Percentiles rank a stretch among this genome's conserved stretches.
Evolutionary conservation across 306 rosid genomes (phyloP).

Genomic region (Sophora flavescens): DNA sequence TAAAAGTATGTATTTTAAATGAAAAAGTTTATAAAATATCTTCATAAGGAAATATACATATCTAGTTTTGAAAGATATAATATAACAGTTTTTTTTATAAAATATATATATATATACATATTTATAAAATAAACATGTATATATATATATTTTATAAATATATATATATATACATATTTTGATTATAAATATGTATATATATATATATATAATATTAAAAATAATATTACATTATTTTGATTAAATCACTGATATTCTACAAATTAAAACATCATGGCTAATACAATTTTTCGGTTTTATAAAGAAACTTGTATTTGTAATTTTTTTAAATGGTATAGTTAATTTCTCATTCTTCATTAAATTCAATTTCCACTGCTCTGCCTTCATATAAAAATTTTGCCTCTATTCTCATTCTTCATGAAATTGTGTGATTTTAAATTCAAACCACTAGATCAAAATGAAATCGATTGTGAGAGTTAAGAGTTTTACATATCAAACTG

Average conservation of each 20-base stretch:
- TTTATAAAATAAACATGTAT: too few relatives aligned
- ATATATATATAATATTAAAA: too few relatives aligned
- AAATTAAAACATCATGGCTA: not conserved
- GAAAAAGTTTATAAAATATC: not conserved
- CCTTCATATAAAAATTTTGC: not conserved
- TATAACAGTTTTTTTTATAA: not conserved
- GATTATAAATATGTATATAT: too few relatives aligned
- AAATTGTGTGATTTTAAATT: conserved; percentile 3
- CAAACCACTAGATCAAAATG: not conserved
- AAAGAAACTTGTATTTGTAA: not conserved
- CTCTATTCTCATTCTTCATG: not conserved
- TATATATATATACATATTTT: too few relatives aligned
- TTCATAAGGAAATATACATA: not conserved
- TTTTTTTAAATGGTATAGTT: not conserved
- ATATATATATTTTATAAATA: too few relatives aligned
- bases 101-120: not conserved
- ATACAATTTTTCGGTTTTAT: not conserved
- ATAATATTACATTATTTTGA: too few relatives aligned
- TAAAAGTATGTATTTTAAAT: not conserved
- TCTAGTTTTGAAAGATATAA: not conserved
- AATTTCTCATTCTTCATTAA: not conserved
- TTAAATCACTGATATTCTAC: not conserved
- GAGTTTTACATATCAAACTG: not conserved
- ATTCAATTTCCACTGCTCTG: not conserved
- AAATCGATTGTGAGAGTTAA: not conserved